Evolutionary conservation across 2,329 filamentous ascomycete species (phyloP), one percentile per base, ranked within the genome.

Genomic region (Aquanectria penicillioides): DNA sequence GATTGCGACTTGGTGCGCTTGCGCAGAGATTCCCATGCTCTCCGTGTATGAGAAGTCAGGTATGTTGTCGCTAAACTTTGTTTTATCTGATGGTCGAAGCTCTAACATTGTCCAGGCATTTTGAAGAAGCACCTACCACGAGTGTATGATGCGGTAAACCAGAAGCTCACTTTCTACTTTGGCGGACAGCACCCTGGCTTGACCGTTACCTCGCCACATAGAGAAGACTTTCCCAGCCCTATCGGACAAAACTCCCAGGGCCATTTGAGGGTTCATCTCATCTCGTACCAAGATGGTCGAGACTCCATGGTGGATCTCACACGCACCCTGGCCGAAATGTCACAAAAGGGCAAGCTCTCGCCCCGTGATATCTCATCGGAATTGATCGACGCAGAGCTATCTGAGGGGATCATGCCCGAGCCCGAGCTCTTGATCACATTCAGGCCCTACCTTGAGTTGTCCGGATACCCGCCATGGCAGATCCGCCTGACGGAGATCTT

Each of bases 401-500:
- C 81, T 12, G 86, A 89, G 71, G 86, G 84, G 48, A 88, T 97
- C 60, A 95, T 96, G 84, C 83, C 86, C 9, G 94, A 99, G 77
- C 95, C 95, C 2, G 94, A 98, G 73, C 81, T 99, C 12, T 80
- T 99, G 57, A 86, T 99, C 52, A 80, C 97, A 8, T 99, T 99
- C 74, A 88, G 90, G 1, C 92, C 94, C 4, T 87, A 88, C 46
- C 87, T 98, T 51, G 89, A 93, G 73, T 78, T 99, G 38, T 89
- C 93, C 51, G 93, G 95, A 9, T 99, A 98, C 74, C 95, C 95
- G 9, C 95, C 95, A 1, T 99, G 95, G 95, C 95, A 97, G 77
- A 86, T 98, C 61, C 86, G 95, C 37, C 80, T 99, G 72, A 97
- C 94, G 0, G 95, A 99, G 81, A 97, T 99, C 57, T 97, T 94